Base-by-base conservation (phyloP, 768 basidiomycete species). In the Psilocybe subaeruginosa region DNA sequence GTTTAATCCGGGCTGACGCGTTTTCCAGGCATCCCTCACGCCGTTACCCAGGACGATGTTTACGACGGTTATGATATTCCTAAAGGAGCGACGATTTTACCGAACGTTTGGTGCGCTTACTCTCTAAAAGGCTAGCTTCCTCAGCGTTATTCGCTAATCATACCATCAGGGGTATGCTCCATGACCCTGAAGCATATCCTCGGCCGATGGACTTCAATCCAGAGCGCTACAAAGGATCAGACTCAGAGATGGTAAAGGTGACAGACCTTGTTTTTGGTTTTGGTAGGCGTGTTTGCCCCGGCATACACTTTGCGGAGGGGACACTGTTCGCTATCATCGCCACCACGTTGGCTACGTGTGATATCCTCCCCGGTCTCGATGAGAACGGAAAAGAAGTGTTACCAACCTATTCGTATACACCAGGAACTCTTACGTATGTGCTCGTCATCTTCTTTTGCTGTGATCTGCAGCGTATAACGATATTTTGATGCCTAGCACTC, bases 141-240 rank as follows among this genome's bases (percentile, higher is more conserved):
- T 23, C 23, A 23, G 23, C 23, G 50, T 14, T 23, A 6, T 30
- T 16, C 58, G 23, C 41, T 39, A 14, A 23, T 19, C n/a, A n/a
- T 49, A 46, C 29, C 31, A 29, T 16, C 49, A 76, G 84, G 82
- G 73, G 76, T 57, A 77, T 89, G 55, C 76, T 81, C 14, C 84
- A 85, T 64, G 86, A 89, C 66, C 77, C 82, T n/a, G 73, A 76
- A 56, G 76, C 72, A 23, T 89, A 89, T 69, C 64, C 76, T 17
- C 73, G 83, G 33, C 87, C 88, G 3, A 73, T 81, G 64, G 66
- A 70, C 43, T 89, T 89, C 69, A 80, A 78, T 37, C 88, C 88
- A 19, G 85, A 85, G 48, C 83, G 87, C 19, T 89, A 82, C 72
- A 75, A 80, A 31, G 63, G 62, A 8, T 64, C 71, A 3, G 76